Evolutionary conservation across 306 rosid species (phyloP), one percentile per base, ranked within the genome.

Genomic region (Cicer judaicum): DNA sequence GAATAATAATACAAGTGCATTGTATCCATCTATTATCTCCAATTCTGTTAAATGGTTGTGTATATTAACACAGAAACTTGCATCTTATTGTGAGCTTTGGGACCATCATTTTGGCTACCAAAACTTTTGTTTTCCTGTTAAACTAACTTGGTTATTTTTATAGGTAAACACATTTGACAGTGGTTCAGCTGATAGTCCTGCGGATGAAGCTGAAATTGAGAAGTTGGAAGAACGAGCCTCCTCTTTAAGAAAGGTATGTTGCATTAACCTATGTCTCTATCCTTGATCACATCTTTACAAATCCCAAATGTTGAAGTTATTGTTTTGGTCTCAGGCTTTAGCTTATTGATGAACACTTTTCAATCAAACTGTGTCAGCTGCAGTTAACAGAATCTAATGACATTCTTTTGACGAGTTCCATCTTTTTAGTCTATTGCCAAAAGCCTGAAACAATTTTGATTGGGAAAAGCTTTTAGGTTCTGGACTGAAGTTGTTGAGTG

Each of bases 181-280:
- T 48, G 75, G 86, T 70, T 84, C 90, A 21, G 78, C 81, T 74
- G 65, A 87, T 66, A 85, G 91, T 70, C 84, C 90, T 40, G 75
- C 53, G 2, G 91, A 90, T 72, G 87, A 90, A 71, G 78, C 76
- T 60, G 95, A 92, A 83, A 83, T 91, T 15, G 95, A 89, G 71
- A 92, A 90, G 73, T 84, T 92, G 70, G 97, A 87, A 79, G 93
- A 90, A 75, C 85, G 74, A 79, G 90, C 94, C 78, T 76, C 88
- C 38, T 79, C 81, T 80, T 80, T 92, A 48, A 89, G 84, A 86
- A 85, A 79, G 97, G 99, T 95, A 81, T 9, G 75, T 50, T 77
- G 10, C 62, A 19, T 77, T 61, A 63, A 63, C 65, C 8, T 68
- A 14, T 48, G 16, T 72, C 47, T 74, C 49, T 72, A 62, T 50